Percentiles rank a stretch among this genome's conserved stretches.
These are phyloP conservation scores for Rhodotorula sp. DNA, from an alignment of 1,284 basidiomycete species.

Conservation along the genomic window DNA sequence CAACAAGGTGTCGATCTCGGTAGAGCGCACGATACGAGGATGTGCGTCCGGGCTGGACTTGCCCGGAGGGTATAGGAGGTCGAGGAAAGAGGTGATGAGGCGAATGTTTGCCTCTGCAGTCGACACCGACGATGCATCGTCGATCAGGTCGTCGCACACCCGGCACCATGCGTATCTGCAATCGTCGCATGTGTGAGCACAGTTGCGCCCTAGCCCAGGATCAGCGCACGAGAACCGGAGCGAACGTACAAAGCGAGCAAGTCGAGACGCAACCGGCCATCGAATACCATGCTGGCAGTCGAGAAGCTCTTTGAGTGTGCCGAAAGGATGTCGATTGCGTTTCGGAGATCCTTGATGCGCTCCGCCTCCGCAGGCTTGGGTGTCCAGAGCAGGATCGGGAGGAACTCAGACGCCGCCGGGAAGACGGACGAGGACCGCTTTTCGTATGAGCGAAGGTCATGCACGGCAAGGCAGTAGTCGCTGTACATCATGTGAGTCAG, in stretches of 20 bases:
- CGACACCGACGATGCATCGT: slow-evolving; percentile 39
- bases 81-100: slow-evolving; percentile 32
- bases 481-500: slow-evolving; percentile 1
- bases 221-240: not conserved
- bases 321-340: slow-evolving; percentile 35
- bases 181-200: too few species aligned
- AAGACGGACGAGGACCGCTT: slow-evolving; percentile 11
- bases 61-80: slow-evolving; percentile 28
- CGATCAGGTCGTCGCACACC: slow-evolving; percentile 47
- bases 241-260: slow-evolving; percentile 37
- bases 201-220: too few species aligned
- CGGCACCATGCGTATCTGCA: slow-evolving; percentile 43
- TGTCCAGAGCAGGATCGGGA: slow-evolving; percentile 21
- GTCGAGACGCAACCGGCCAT: slow-evolving; percentile 35
- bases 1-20: slow-evolving; percentile 8
- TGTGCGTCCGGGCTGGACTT: not conserved
- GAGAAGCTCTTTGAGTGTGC: slow-evolving; percentile 42
- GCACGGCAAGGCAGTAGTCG: slow-evolving; percentile 31
- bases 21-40: not conserved
- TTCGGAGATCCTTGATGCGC: slow-evolving; percentile 28
- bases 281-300: slow-evolving; percentile 42
- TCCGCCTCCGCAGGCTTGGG: slow-evolving; percentile 17
- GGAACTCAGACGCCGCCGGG: slow-evolving; percentile 14
- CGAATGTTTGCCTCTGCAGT: slow-evolving; percentile 35
- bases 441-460: slow-evolving; percentile 26